A percentile compares a stretch with the other conserved stretches of the same genome.
These are phyloP conservation scores for Hypoxylon sp. DNA, from an alignment of 2,329 filamentous ascomycete genomes.

Conservation along the genomic window DNA sequence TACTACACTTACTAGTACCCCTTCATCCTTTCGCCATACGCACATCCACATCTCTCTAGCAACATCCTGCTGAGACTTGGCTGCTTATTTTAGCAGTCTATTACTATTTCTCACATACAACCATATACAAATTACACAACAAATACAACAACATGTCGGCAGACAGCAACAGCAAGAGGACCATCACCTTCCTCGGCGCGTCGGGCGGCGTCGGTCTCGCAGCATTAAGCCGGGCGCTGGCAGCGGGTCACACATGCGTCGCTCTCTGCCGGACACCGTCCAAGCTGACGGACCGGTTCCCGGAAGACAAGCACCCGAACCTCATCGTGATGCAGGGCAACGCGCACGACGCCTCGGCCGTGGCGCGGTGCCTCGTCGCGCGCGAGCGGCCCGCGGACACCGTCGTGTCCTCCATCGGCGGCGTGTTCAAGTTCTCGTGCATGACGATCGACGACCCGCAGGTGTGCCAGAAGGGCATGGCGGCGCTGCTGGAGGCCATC, in stretches of 20 bases:
- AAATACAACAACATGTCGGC: slow-evolving; percentile 15
- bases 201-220: slow-evolving; percentile 64
- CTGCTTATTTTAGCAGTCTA: neutral
- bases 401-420: slow-evolving; percentile 64
- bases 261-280: slow-evolving; percentile 64
- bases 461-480: slow-evolving; percentile 62
- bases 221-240: slow-evolving; percentile 60
- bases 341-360: slow-evolving; percentile 56
- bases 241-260: slow-evolving; percentile 60
- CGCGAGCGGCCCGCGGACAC: slow-evolving; percentile 53
- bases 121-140: neutral
- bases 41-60: neutral
- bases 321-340: slow-evolving; percentile 63
- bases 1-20: neutral
- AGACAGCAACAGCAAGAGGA: slow-evolving; percentile 52
- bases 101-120: neutral
- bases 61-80: neutral
- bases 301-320: slow-evolving; percentile 50
- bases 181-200: slow-evolving; percentile 66
- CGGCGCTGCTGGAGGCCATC: slow-evolving; percentile 58
- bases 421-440: slow-evolving; percentile 50
- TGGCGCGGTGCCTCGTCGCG: slow-evolving; percentile 55
- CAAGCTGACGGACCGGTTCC: slow-evolving; percentile 59
- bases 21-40: neutral
- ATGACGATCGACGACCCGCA: slow-evolving; percentile 59